These are phyloP conservation scores for Fusarium sp. DNA, from an alignment of 2,329 filamentous ascomycete species.

Conservation along the genomic window DNA sequence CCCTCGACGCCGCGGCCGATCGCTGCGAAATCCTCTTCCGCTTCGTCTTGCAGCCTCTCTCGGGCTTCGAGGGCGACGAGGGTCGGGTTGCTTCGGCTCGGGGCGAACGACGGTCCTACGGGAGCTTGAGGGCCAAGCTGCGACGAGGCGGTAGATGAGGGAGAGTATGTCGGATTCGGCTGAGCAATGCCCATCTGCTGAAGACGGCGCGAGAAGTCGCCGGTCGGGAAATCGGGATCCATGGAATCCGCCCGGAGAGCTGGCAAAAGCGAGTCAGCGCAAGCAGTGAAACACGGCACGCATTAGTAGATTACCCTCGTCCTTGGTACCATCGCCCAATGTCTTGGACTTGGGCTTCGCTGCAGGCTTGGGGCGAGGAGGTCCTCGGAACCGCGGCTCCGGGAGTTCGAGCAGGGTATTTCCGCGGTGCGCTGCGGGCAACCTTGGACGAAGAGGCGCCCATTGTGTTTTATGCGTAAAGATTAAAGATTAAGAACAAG, in stretches of 20 bases:
- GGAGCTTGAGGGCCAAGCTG: constrained; percentile 37
- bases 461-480: constrained; percentile 44
- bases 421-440: constrained; percentile 54
- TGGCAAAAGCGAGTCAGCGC: constrained; percentile 40
- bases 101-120: constrained; percentile 45
- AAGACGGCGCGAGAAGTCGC: constrained; percentile 64
- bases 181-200: constrained; percentile 66
- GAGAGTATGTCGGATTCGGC: constrained; percentile 65
- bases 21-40: constrained; percentile 58
- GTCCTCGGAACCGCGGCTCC: constrained; percentile 36
- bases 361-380: constrained; percentile 31
- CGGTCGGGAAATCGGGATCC: constrained; percentile 56
- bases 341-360: constrained; percentile 16
- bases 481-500: neutral
- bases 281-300: neutral
- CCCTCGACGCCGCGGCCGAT: constrained; percentile 51
- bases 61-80: constrained; percentile 63
- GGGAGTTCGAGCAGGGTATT: constrained; percentile 57
- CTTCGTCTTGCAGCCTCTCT: constrained; percentile 56
- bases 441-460: constrained; percentile 62
- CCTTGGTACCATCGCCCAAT: constrained; percentile 23
- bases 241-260: constrained; percentile 55
- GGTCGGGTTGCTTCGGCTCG: constrained; percentile 56
- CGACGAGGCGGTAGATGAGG: constrained; percentile 59
- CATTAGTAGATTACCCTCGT: constrained; percentile 34